These are phyloP conservation scores for Sarocladium kiliense DNA, from an alignment of 2,329 filamentous ascomycete genomes.

Conservation along the genomic window DNA sequence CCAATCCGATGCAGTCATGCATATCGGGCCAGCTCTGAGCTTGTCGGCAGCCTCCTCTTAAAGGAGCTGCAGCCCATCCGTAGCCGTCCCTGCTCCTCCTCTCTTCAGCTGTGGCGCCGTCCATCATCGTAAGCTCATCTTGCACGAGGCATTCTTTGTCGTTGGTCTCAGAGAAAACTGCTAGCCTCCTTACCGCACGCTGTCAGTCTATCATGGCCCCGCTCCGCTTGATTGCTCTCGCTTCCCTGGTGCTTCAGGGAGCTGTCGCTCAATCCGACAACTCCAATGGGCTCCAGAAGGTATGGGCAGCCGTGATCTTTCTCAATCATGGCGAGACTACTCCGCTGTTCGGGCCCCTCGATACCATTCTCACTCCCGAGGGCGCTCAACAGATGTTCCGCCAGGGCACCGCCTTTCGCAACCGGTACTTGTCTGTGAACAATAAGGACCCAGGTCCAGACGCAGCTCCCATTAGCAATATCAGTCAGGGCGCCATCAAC, in stretches of 20 bases:
- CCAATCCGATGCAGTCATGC: not conserved
- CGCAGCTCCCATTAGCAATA: conserved; percentile 33
- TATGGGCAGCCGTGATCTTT: conserved; percentile 46
- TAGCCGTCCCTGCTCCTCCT: not conserved
- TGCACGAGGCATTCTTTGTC: not conserved
- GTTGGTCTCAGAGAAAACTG: not conserved
- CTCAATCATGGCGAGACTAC: conserved; percentile 50
- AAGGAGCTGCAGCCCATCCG: not conserved
- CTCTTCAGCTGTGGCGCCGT: not conserved
- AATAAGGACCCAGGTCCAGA: not conserved
- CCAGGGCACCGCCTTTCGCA: conserved; percentile 43
- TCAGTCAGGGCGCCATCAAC: conserved; percentile 40
- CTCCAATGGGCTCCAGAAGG: conserved; percentile 12
- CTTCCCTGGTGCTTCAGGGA: conserved; percentile 17
- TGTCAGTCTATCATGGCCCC: not conserved
- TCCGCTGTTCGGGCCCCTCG: conserved; percentile 27
- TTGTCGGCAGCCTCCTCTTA: not conserved
- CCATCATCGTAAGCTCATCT: not conserved
- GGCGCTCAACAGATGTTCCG: conserved; percentile 48
- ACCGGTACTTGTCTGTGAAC: conserved; percentile 39
- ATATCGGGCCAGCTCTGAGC: not conserved
- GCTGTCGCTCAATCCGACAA: conserved; percentile 23
- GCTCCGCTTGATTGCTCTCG: conserved; percentile 9
- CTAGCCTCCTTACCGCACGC: not conserved
- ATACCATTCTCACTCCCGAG: conserved; percentile 40